phyloP scores from a whole-genome alignment of 192 early-diverging fungal genomes.

The Coemansia sp. region DNA sequence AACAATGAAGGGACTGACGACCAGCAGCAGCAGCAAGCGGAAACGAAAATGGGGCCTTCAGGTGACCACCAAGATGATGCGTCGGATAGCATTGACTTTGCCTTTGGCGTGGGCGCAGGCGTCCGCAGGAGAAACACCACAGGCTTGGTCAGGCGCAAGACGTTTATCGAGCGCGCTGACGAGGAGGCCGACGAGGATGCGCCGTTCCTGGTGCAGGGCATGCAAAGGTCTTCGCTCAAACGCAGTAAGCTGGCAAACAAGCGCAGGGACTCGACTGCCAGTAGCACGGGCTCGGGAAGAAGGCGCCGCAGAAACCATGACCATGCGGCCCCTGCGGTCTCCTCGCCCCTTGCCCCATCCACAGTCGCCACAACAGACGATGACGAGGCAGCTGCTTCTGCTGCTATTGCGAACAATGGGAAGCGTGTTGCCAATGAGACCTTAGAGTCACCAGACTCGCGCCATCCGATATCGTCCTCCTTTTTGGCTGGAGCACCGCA shows the following conservation, averaged over 20 bases:
- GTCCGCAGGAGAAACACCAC: slow-evolving; percentile 43
- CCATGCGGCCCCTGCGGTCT: slow-evolving; percentile 22
- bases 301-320: slow-evolving; percentile 7
- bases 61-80: background rate
- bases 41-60: background rate
- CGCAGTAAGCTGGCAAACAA: slow-evolving; percentile 55
- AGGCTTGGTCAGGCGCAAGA: slow-evolving; percentile 38
- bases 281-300: slow-evolving; percentile 16
- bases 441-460: slow-evolving; percentile 1
- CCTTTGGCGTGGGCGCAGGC: slow-evolving; percentile 8
- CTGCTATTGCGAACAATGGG: background rate
- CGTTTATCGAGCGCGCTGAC: slow-evolving; percentile 41
- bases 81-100: background rate
- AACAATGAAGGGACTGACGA: slow-evolving; percentile 12
- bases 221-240: slow-evolving; percentile 50
- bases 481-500: background rate
- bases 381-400: background rate
- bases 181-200: slow-evolving; percentile 32
- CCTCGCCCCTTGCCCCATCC: slow-evolving; percentile 34
- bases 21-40: background rate
- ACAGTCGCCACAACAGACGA: background rate
- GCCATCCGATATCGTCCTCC: background rate
- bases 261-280: slow-evolving; percentile 49
- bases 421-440: background rate
- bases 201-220: slow-evolving; percentile 49